A percentile compares a stretch with the other conserved stretches of the same genome.
phyloP scores from a whole-genome alignment of 257 asterid genomes.

The Lantana camara region DNA sequence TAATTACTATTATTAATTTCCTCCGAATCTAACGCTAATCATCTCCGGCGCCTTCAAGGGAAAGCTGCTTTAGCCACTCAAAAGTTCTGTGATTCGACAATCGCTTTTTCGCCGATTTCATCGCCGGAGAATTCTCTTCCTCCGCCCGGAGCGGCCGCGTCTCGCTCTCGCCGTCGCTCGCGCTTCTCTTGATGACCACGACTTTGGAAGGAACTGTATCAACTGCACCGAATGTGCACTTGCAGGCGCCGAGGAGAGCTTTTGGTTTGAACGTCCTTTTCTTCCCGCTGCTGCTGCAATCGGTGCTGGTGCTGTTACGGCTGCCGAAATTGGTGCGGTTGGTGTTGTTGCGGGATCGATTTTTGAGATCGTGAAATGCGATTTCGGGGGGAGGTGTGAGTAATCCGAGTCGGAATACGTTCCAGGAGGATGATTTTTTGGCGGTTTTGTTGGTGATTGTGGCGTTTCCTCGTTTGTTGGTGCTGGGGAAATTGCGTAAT shows the following conservation, averaged over 20 bases:
- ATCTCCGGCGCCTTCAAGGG: conserved; percentile 40
- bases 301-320: conserved; percentile 35
- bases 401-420: conserved; percentile 53
- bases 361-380: conserved; percentile 49
- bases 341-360: conserved; percentile 29
- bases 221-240: conserved; percentile 37
- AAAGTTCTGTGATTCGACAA: conserved; percentile 63
- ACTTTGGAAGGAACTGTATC: conserved; percentile 41
- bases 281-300: conserved; percentile 26
- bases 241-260: conserved; percentile 49
- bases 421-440: conserved; percentile 42
- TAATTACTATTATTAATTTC: no score
- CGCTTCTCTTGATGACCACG: conserved; percentile 26
- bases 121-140: conserved; percentile 21
- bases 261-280: conserved; percentile 31
- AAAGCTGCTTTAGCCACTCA: conserved; percentile 78
- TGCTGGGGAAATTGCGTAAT: conserved; percentile 28
- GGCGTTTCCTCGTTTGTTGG: conserved; percentile 12
- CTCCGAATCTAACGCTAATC: conserved; percentile 27
- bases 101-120: conserved; percentile 39
- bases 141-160: neutral
- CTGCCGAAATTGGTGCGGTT: conserved; percentile 23
- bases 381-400: conserved; percentile 54
- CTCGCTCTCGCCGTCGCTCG: conserved; percentile 18
- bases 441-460: neutral